Percentiles rank a stretch among this genome's conserved stretches.
Conservation (phyloP, 345 rosid species). For the Carallia pectinifolia region DNA sequence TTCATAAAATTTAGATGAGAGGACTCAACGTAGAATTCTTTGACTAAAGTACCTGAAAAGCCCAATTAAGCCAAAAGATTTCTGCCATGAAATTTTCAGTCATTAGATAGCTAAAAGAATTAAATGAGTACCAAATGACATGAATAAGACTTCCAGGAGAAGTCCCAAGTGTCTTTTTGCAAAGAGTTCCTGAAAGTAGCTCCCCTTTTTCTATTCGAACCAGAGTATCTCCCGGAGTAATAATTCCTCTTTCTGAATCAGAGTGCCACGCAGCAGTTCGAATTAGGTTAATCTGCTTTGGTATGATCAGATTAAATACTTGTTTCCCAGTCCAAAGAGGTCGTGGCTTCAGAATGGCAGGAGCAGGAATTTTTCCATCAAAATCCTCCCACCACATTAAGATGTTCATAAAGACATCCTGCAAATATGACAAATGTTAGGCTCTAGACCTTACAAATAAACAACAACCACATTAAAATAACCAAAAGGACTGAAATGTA, state of each 20-base stretch:
- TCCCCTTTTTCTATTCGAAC: conserved; percentile 94
- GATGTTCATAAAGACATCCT: conserved; percentile 97
- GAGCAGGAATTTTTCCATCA: conserved; percentile 96
- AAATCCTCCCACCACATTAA: conserved; percentile 99
- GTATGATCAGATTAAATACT: conserved; percentile 94
- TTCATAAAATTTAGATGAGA: no score
- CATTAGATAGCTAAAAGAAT: neutral
- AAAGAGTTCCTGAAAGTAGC: conserved; percentile 85
- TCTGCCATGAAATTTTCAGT: neutral
- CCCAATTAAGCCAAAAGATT: neutral
- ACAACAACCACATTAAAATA: neutral
- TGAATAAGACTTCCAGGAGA: conserved; percentile 93
- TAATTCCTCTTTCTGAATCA: conserved; percentile 70
- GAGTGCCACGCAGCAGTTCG: conserved; percentile 91
- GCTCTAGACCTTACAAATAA: neutral
- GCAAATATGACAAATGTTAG: conserved; percentile 12
- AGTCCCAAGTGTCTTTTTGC: conserved; percentile 95
- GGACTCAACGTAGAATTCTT: no score
- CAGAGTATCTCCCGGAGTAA: conserved; percentile 91
- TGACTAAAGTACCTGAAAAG: neutral
- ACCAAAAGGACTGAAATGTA: neutral
- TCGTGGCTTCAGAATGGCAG: conserved; percentile 87
- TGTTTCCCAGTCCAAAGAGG: conserved; percentile 99
- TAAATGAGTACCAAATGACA: conserved; percentile 71
- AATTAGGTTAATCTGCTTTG: conserved; percentile 91